Percentiles rank a stretch among this genome's conserved stretches.
Evolutionary conservation across 306 rosid genomes (phyloP).

Genomic region (Malus sylvestris): DNA sequence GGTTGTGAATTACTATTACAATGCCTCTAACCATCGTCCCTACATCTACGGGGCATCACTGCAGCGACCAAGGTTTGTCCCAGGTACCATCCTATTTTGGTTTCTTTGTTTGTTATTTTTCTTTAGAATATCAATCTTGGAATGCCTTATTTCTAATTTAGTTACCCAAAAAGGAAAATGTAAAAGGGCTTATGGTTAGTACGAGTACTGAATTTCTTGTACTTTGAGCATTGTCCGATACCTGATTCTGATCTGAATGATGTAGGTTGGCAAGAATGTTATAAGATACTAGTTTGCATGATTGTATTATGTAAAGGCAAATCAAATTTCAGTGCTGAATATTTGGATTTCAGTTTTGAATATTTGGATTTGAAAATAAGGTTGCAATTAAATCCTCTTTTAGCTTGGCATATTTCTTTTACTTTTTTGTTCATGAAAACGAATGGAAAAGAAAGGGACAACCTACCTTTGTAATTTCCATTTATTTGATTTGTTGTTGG

Average conservation of each 20-base stretch:
- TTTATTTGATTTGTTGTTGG: background rate
- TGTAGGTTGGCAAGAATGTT: background rate
- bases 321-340: background rate
- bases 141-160: background rate
- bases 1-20: conserved; percentile 69
- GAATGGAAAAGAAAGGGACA: background rate
- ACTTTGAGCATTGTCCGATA: background rate
- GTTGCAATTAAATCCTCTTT: background rate
- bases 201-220: background rate
- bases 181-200: background rate
- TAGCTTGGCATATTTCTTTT: background rate
- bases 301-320: background rate
- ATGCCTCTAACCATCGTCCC: conserved; percentile 67
- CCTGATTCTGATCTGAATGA: background rate
- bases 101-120: background rate
- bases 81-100: conserved; percentile 66
- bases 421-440: background rate
- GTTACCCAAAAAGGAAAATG: background rate
- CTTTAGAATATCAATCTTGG: background rate
- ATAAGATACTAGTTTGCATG: background rate
- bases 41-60: conserved; percentile 73
- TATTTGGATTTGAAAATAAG: background rate
- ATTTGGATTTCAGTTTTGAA: no score
- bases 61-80: conserved; percentile 96
- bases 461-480: background rate